Conservation (phyloP, 169 alveolate species). For the Plasmodium gonderi region DNA sequence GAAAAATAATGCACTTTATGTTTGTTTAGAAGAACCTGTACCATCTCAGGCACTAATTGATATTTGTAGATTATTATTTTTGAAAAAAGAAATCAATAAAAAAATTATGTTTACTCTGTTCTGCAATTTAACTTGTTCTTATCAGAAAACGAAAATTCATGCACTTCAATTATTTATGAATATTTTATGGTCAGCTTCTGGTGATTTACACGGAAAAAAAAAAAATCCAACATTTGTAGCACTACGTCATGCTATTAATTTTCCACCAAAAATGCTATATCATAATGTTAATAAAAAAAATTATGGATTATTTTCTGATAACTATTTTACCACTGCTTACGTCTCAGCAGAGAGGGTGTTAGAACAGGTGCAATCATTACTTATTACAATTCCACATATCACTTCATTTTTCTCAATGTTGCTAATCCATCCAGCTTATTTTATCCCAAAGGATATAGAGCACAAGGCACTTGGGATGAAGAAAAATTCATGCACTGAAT, state of each 20-base stretch:
- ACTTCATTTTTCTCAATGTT: conserved; percentile 69
- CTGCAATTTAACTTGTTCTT: conserved; percentile 74
- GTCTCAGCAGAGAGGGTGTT: conserved; percentile 82
- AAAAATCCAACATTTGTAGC: conserved; percentile 18
- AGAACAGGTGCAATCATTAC: conserved; percentile 82
- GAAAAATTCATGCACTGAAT: neutral
- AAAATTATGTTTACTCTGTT: conserved; percentile 80
- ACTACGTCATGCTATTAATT: conserved; percentile 15
- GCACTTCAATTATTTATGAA: conserved; percentile 77
- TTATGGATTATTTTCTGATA: conserved; percentile 47
- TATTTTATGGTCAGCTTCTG: conserved; percentile 79
- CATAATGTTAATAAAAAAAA: conserved; percentile 44
- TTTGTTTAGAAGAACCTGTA: conserved; percentile 76
- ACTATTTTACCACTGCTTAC: conserved; percentile 71
- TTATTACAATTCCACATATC: conserved; percentile 81
- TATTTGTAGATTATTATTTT: conserved; percentile 81
- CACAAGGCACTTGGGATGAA: conserved; percentile 12
- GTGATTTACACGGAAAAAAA: conserved; percentile 71
- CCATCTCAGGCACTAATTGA: conserved; percentile 76
- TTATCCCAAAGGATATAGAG: conserved; percentile 66
- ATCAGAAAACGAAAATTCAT: conserved; percentile 59
- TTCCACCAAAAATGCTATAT: conserved; percentile 48
- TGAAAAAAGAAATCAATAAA: conserved; percentile 82
- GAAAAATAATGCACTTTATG: conserved; percentile 53
- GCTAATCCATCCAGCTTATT: conserved; percentile 49